Conservation (phyloP, 306 rosid species). For the Amphicarpaea edgeworthii region DNA sequence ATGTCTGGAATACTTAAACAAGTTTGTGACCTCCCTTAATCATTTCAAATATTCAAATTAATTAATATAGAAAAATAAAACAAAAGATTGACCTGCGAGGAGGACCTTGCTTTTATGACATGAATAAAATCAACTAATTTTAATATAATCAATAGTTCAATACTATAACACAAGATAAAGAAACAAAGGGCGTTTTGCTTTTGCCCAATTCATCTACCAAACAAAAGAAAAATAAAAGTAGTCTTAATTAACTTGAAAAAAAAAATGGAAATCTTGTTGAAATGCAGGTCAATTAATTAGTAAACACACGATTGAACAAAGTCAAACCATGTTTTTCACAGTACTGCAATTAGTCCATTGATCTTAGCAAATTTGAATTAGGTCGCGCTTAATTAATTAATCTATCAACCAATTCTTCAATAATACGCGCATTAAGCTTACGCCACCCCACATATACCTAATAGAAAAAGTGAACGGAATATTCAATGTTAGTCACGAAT, state of each 20-base stretch:
- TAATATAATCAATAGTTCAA: no score
- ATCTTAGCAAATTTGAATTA: slow-evolving; percentile 4
- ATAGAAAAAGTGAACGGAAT: not conserved
- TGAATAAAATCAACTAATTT: no score
- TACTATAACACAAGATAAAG: no score
- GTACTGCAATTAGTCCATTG: not conserved
- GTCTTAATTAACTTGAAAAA: not conserved
- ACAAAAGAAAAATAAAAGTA: not conserved
- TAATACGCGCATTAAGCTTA: not conserved
- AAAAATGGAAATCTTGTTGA: not conserved
- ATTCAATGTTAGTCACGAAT: not conserved
- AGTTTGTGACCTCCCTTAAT: no score
- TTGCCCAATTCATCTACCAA: not conserved
- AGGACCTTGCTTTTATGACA: no score
- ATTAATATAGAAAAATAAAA: no score
- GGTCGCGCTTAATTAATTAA: slow-evolving; percentile 2
- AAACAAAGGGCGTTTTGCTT: not conserved
- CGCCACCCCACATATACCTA: slow-evolving; percentile 5
- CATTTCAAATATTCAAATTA: no score
- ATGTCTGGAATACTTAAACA: no score
- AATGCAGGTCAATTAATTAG: not conserved
- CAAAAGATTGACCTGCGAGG: no score
- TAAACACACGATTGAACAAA: not conserved
- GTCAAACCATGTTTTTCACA: not conserved
- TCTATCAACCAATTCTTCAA: not conserved